These are phyloP conservation scores for Blakeslea trispora DNA, from an alignment of 371 early-diverging fungal genomes.

Conservation along the genomic window DNA sequence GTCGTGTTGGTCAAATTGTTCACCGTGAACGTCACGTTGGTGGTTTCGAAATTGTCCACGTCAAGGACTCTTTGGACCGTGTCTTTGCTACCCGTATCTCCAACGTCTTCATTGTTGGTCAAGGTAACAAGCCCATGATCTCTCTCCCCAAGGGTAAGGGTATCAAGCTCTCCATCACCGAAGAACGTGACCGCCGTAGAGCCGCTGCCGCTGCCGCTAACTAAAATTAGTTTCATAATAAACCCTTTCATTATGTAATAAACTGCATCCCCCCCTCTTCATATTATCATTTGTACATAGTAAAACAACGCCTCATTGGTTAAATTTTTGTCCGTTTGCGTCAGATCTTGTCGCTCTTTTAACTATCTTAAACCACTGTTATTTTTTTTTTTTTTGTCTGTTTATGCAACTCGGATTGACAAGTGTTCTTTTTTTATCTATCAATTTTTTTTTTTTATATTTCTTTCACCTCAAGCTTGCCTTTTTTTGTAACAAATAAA, in stretches of 20 bases:
- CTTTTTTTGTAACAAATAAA: conserved; percentile 6
- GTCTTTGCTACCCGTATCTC: conserved; percentile 89
- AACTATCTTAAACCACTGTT: neutral
- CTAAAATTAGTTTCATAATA: conserved; percentile 8
- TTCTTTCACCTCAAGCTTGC: neutral
- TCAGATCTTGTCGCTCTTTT: neutral
- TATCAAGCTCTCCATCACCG: conserved; percentile 96
- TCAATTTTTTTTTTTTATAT: neutral
- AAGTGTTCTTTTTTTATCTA: neutral
- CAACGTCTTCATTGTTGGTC: conserved; percentile 95
- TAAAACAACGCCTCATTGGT: no score
- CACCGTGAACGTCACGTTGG: conserved; percentile 98
- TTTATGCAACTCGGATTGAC: no score
- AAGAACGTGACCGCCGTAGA: conserved; percentile 94
- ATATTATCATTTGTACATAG: no score
- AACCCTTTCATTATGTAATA: conserved; percentile 7
- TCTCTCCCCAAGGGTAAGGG: conserved; percentile 98
- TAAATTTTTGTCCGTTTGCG: no score
- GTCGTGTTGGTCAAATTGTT: conserved; percentile 98
- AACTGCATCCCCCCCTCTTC: neutral
- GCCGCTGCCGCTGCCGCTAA: conserved; percentile 46
- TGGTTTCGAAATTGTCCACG: conserved; percentile 95
- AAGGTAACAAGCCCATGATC: conserved; percentile 75
- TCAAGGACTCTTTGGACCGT: conserved; percentile 90
- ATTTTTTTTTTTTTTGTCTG: no score